These are phyloP conservation scores for Vitis hybrid DNA, from an alignment of 177 flowering plant species.

Conservation along the genomic window DNA sequence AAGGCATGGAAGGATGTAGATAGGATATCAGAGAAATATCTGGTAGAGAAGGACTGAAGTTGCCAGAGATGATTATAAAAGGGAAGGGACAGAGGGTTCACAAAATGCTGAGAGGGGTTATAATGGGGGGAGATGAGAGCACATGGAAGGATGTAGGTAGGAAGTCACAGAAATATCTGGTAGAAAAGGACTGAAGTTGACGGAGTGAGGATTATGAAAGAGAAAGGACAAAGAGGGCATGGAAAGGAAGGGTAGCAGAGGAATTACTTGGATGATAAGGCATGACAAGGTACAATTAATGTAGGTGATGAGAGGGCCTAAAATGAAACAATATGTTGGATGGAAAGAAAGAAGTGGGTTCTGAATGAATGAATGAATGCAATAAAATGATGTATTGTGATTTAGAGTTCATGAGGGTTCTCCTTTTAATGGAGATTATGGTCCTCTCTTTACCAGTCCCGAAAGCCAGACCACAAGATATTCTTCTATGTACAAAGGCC, in stretches of 20 bases:
- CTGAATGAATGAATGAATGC: slow-evolving; percentile 54
- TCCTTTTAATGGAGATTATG: slow-evolving; percentile 22
- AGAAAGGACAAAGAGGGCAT: slow-evolving; percentile 42
- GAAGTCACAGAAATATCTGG: too few relatives aligned
- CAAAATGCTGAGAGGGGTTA: too few relatives aligned
- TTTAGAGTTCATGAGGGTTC: slow-evolving; percentile 13
- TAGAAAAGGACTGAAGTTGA: too few relatives aligned
- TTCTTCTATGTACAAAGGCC: slow-evolving; percentile 5
- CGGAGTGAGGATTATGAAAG: too few relatives aligned
- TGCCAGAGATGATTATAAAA: slow-evolving; percentile 61
- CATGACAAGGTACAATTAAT: slow-evolving; percentile 17
- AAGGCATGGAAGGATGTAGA: slow-evolving; percentile 12
- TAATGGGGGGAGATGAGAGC: too few relatives aligned
- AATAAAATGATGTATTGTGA: slow-evolving; percentile 14
- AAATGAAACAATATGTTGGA: slow-evolving; percentile 16
- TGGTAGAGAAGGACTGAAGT: slow-evolving; percentile 92
- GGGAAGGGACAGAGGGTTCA: slow-evolving; percentile 63
- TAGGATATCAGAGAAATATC: slow-evolving; percentile 69
- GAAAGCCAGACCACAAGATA: slow-evolving; percentile 9
- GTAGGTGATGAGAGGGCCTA: background rate
- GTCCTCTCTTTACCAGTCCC: slow-evolving; percentile 8
- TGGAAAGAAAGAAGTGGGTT: slow-evolving; percentile 4
- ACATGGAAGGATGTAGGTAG: too few relatives aligned
- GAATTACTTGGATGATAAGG: slow-evolving; percentile 68
- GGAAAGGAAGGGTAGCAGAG: slow-evolving; percentile 55